Conservation (phyloP, 1,284 basidiomycete genomes). For the Ganoderma boninense region DNA sequence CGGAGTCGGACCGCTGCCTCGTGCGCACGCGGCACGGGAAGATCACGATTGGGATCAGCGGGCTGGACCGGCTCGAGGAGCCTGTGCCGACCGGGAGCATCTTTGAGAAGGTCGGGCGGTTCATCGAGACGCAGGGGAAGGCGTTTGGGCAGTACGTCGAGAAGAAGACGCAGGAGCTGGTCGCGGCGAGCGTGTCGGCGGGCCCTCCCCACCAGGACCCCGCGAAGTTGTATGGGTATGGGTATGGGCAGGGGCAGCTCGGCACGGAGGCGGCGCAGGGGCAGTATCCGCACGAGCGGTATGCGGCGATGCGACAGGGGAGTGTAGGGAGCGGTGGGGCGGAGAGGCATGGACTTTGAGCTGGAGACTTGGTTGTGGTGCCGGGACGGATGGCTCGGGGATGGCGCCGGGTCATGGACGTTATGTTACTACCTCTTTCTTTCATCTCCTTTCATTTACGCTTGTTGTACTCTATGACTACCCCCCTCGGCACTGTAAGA, state of each 20-base stretch:
- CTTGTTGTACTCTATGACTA: neutral
- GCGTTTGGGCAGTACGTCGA: slow-evolving; percentile 29
- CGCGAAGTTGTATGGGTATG: neutral
- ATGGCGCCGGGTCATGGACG: too few relatives aligned
- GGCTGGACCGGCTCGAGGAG: slow-evolving; percentile 36
- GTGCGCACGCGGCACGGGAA: slow-evolving; percentile 36
- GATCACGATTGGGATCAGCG: slow-evolving; percentile 40
- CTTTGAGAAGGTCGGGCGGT: slow-evolving; percentile 34
- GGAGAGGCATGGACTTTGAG: neutral
- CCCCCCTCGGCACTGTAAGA: too few relatives aligned
- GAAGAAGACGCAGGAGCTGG: slow-evolving; percentile 17
- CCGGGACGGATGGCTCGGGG: too few relatives aligned
- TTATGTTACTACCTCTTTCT: neutral
- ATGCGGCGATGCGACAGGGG: neutral
- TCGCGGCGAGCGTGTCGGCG: neutral
- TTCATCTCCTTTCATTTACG: neutral
- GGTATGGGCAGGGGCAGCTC: neutral
- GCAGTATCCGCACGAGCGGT: neutral
- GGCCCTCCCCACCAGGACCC: neutral
- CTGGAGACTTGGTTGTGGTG: too few relatives aligned
- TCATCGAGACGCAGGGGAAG: slow-evolving; percentile 30
- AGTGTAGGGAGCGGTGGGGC: neutral
- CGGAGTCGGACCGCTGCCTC: slow-evolving; percentile 30
- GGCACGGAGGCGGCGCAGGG: neutral
- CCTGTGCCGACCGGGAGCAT: slow-evolving; percentile 17